Conservation (phyloP, 768 basidiomycete genomes). For the Auriscalpium orientale region DNA sequence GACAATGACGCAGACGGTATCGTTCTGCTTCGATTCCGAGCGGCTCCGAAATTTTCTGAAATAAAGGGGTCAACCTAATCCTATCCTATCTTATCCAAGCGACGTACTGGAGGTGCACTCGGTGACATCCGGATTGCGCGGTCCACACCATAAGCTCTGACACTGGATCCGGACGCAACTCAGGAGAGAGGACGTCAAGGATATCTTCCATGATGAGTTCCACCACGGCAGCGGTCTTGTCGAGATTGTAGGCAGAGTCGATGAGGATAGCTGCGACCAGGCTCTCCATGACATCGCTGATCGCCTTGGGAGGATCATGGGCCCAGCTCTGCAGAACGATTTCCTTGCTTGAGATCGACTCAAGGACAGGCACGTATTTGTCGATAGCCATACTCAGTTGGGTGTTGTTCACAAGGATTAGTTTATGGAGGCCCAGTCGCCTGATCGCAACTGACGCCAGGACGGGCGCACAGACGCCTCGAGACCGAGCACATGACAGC, state of each 20-base stretch:
- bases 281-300: constrained; percentile 82
- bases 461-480: constrained; percentile 66
- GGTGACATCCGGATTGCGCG: constrained; percentile 47
- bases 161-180: constrained; percentile 62
- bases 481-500: constrained; percentile 62
- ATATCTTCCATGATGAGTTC: constrained; percentile 63
- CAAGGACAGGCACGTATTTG: constrained; percentile 52
- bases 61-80: not conserved
- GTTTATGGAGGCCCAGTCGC: constrained; percentile 57
- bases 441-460: constrained; percentile 64
- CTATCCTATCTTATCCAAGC: not conserved
- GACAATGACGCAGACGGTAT: constrained; percentile 49
- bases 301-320: constrained; percentile 78
- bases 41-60: constrained; percentile 37
- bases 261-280: constrained; percentile 78
- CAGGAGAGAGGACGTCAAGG: constrained; percentile 49
- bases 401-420: constrained; percentile 61
- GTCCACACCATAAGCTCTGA: constrained; percentile 66
- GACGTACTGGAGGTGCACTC: constrained; percentile 39
- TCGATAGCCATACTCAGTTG: constrained; percentile 60
- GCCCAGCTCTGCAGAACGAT: constrained; percentile 69
- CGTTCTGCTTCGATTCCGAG: constrained; percentile 35
- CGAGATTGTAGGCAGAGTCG: constrained; percentile 70
- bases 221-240: constrained; percentile 52
- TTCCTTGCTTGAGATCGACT: constrained; percentile 46